Evolutionary conservation across 306 rosid genomes (phyloP).

Genomic region (Mimosa bimucronata): DNA sequence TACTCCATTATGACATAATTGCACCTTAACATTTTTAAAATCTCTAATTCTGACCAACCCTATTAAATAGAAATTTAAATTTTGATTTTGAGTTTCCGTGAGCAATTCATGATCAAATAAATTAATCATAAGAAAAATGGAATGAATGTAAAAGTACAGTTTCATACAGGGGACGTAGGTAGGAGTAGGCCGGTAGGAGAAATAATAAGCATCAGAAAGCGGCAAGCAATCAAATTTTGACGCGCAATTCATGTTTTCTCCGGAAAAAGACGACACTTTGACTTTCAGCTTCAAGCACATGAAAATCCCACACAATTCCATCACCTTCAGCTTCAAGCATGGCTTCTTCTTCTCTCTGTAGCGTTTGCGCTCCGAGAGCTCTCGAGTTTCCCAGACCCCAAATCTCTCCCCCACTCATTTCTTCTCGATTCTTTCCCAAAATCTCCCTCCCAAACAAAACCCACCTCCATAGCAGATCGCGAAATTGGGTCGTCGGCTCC

Average conservation of each 20-base stretch:
- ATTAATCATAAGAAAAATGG: too few relatives aligned
- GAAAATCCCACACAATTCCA: constrained; percentile 25
- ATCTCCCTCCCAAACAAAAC: constrained; percentile 29
- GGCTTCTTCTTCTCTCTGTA: constrained; percentile 58
- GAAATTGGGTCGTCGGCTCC: constrained; percentile 47
- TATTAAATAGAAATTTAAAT: too few relatives aligned
- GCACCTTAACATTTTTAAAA: too few relatives aligned
- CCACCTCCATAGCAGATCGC: constrained; percentile 38
- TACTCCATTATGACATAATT: too few relatives aligned
- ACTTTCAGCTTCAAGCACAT: too few relatives aligned
- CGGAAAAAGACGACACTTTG: neutral
- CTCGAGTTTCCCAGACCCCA: constrained; percentile 38
- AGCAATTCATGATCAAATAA: too few relatives aligned
- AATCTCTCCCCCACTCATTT: constrained; percentile 27
- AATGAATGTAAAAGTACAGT: too few relatives aligned
- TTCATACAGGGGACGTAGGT: too few relatives aligned
- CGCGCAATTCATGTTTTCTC: constrained; percentile 11
- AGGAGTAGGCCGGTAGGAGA: too few relatives aligned
- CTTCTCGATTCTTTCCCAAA: constrained; percentile 31
- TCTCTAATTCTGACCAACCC: too few relatives aligned
- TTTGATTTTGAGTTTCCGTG: too few relatives aligned
- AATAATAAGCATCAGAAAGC: neutral
- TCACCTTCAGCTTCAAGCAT: constrained; percentile 33
- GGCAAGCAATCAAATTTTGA: constrained; percentile 3
- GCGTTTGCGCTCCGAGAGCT: constrained; percentile 37